Percentiles rank a stretch among this genome's conserved stretches.
Conservation (phyloP, 805 yeast genomes). For the Monosporozyma yasuniensis region DNA sequence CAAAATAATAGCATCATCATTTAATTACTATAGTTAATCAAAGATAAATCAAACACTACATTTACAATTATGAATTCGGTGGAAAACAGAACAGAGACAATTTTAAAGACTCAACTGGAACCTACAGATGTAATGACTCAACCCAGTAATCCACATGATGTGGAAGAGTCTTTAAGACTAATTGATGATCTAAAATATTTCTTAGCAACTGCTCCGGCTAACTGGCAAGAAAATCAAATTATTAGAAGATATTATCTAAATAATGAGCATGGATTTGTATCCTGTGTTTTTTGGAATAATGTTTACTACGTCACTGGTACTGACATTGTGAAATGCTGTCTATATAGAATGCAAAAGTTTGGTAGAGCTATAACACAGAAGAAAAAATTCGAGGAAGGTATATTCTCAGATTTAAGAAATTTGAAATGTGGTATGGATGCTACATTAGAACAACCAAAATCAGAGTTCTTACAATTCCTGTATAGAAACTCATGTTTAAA, state of each 20-base stretch:
- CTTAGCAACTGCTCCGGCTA: constrained; percentile 87
- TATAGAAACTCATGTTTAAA: constrained; percentile 81
- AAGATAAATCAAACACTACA: neutral
- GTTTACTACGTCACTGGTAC: constrained; percentile 90
- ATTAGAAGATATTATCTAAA: constrained; percentile 78
- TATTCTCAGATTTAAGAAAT: constrained; percentile 81
- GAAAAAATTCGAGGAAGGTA: constrained; percentile 94
- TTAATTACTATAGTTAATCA: too few species aligned
- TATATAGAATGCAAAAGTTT: constrained; percentile 83
- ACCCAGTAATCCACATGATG: neutral
- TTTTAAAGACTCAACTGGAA: constrained; percentile 7
- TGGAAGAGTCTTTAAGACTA: constrained; percentile 45
- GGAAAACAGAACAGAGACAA: constrained; percentile 15
- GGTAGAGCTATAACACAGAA: constrained; percentile 78
- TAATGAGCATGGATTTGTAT: constrained; percentile 81
- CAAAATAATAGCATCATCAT: too few species aligned
- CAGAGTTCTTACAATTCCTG: constrained; percentile 73
- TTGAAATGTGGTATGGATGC: constrained; percentile 85
- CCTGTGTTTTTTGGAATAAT: constrained; percentile 88
- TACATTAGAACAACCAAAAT: constrained; percentile 75
- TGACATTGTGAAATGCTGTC: constrained; percentile 86
- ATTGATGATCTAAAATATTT: constrained; percentile 79
- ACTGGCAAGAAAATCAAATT: constrained; percentile 84
- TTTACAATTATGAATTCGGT: constrained; percentile 4
- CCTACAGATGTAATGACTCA: neutral